A percentile compares a stretch with the other conserved stretches of the same genome.
phyloP scores from a whole-genome alignment of 352 stramenopile species.

The Pythium rhizo-oryzae region DNA sequence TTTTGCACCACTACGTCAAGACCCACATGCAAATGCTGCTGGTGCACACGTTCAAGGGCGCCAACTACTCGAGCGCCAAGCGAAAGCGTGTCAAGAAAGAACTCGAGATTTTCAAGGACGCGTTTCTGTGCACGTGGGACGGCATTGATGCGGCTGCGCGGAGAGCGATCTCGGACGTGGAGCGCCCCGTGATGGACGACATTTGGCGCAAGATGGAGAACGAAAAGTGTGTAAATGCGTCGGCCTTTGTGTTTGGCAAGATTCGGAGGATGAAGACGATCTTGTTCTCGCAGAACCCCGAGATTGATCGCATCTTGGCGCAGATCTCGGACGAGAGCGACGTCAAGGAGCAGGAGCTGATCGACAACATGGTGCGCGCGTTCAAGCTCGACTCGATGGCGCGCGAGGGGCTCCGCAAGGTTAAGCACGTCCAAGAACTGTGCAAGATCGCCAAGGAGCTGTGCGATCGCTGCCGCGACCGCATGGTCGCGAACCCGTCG shows the following conservation, averaged over 20 bases:
- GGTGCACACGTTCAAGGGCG: conserved; percentile 51
- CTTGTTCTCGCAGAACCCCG: conserved; percentile 36
- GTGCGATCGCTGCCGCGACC: conserved; percentile 74
- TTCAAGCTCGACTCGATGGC: conserved; percentile 87
- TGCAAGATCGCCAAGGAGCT: conserved; percentile 79
- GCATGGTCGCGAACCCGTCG: conserved; percentile 84
- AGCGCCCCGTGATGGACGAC: conserved; percentile 73
- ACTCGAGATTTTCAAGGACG: conserved; percentile 67
- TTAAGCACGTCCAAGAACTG: conserved; percentile 57
- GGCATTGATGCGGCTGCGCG: conserved; percentile 61
- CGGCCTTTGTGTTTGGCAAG: conserved; percentile 42
- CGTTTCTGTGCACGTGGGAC: conserved; percentile 86
- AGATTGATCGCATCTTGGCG: conserved; percentile 48
- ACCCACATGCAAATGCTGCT: conserved; percentile 75
- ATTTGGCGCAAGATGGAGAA: conserved; percentile 64
- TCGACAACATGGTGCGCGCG: conserved; percentile 64
- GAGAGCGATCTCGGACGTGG: conserved; percentile 75
- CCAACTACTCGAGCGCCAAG: conserved; percentile 40
- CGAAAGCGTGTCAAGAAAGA: conserved; percentile 59
- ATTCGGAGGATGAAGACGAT: conserved; percentile 44
- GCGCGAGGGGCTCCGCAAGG: conserved; percentile 63
- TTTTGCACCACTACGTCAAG: conserved; percentile 85
- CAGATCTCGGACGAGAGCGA: conserved; percentile 62
- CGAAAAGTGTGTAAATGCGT: conserved; percentile 38
- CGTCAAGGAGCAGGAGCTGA: conserved; percentile 52